phyloP scores from a whole-genome alignment of 805 yeast genomes.

The Zygosaccharomyces siamensis region DNA sequence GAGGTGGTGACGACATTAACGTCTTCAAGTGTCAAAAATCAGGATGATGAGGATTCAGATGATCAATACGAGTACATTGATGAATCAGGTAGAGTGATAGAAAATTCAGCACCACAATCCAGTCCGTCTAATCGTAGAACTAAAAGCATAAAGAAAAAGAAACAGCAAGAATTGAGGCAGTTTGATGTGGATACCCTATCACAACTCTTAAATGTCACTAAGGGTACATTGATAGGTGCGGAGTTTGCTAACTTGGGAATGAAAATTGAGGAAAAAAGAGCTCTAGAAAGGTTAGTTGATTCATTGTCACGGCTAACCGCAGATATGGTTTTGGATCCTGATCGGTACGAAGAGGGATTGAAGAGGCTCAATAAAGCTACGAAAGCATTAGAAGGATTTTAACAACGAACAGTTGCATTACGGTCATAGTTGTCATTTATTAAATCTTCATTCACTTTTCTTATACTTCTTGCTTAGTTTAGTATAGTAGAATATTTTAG shows the following conservation, averaged over 20 bases:
- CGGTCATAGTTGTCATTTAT: not conserved
- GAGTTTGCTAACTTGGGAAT: slow-evolving; percentile 71
- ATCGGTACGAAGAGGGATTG: slow-evolving; percentile 74
- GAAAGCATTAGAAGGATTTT: slow-evolving; percentile 79
- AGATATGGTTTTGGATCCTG: slow-evolving; percentile 84
- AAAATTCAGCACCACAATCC: not conserved
- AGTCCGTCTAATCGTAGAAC: not conserved
- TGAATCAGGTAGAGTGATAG: slow-evolving; percentile 9
- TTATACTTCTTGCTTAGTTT: not conserved
- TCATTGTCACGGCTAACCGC: slow-evolving; percentile 80
- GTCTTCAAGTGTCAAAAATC: not conserved
- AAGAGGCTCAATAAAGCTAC: slow-evolving; percentile 76
- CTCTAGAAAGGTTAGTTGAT: slow-evolving; percentile 81
- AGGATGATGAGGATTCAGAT: slow-evolving; percentile 10
- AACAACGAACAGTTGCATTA: slow-evolving; percentile 3
- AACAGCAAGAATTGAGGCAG: slow-evolving; percentile 18
- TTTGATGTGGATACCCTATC: slow-evolving; percentile 35
- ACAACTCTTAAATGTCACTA: slow-evolving; percentile 37
- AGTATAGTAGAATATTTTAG: not conserved
- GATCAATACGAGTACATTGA: slow-evolving; percentile 21
- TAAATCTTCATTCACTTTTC: not conserved
- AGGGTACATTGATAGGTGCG: slow-evolving; percentile 42
- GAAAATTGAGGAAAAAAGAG: slow-evolving; percentile 68
- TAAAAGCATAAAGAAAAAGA: slow-evolving; percentile 7
- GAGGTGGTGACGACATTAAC: slow-evolving; percentile 2